phyloP scores from a whole-genome alignment of 352 stramenopile species.

The Pythium volutum region DNA sequence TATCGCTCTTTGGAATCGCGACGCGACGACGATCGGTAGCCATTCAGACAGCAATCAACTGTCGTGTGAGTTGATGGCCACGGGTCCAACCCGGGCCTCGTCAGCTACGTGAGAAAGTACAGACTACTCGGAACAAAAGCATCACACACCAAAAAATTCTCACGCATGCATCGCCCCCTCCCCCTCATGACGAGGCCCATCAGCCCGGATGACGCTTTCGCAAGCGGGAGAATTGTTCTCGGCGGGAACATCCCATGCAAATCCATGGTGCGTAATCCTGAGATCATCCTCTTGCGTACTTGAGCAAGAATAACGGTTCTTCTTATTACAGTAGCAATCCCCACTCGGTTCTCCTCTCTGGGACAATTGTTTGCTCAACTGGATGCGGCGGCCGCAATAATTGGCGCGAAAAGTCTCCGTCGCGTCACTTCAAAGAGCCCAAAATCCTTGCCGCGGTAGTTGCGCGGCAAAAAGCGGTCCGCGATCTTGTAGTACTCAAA shows the following conservation, averaged over 20 bases:
- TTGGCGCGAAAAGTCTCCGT: slow-evolving; percentile 3
- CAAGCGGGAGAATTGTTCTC: not conserved
- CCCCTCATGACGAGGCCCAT: too few relatives aligned
- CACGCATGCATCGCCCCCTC: too few relatives aligned
- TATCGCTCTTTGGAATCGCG: not conserved
- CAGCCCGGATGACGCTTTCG: too few relatives aligned
- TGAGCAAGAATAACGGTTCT: not conserved
- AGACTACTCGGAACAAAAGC: too few relatives aligned
- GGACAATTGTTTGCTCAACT: not conserved
- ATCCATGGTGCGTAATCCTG: not conserved
- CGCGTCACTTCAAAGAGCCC: slow-evolving; percentile 72
- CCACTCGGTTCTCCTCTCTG: not conserved
- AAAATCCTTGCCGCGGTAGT: slow-evolving; percentile 77
- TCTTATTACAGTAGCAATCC: not conserved
- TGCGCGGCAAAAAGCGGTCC: slow-evolving; percentile 46
- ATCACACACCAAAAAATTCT: too few relatives aligned
- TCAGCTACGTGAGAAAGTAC: too few relatives aligned
- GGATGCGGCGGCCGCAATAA: not conserved
- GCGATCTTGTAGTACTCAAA: slow-evolving; percentile 86
- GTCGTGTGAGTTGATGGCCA: not conserved
- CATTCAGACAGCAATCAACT: slow-evolving; percentile 8
- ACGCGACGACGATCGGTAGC: slow-evolving; percentile 14
- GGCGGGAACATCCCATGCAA: not conserved
- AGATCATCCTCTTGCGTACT: not conserved
- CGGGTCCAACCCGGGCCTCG: too few relatives aligned